Evolutionary conservation across 2,329 filamentous ascomycete species (phyloP).

Genomic region (Bisporella sp.): DNA sequence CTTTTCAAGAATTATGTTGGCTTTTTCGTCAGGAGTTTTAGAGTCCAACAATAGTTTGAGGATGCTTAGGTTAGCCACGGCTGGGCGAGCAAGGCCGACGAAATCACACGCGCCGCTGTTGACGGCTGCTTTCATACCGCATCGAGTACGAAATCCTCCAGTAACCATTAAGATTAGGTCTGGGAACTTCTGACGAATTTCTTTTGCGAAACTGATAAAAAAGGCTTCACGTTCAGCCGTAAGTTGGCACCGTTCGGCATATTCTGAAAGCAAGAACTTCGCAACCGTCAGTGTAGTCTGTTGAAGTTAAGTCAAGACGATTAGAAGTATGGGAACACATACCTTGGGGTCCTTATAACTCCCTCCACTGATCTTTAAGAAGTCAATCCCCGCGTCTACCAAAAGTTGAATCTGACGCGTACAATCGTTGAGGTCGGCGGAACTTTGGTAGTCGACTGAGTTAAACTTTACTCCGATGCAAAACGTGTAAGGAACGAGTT

Average conservation of each 20-base stretch:
- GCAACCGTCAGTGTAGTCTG: no score
- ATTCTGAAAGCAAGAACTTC: no score
- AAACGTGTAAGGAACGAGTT: background rate
- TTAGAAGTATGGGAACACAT: no score
- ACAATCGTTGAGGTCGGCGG: background rate
- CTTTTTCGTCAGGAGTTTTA: no score
- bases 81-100: background rate
- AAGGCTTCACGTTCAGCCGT: background rate
- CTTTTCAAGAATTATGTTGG: no score
- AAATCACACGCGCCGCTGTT: background rate
- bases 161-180: background rate
- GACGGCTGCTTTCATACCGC: background rate
- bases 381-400: constrained; percentile 45
- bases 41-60: no score
- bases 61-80: no score
- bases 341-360: background rate
- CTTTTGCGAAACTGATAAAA: background rate
- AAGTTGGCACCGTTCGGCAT: no score
- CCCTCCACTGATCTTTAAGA: constrained; percentile 56
- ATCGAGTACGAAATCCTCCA: background rate
- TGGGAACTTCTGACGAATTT: background rate
- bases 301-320: no score
- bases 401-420: background rate
- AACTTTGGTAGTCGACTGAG: background rate
- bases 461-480: background rate